Percentiles rank a stretch among this genome's conserved stretches.
Conservation (phyloP, 805 yeast genomes). For the Myxozyma nipponensis region DNA sequence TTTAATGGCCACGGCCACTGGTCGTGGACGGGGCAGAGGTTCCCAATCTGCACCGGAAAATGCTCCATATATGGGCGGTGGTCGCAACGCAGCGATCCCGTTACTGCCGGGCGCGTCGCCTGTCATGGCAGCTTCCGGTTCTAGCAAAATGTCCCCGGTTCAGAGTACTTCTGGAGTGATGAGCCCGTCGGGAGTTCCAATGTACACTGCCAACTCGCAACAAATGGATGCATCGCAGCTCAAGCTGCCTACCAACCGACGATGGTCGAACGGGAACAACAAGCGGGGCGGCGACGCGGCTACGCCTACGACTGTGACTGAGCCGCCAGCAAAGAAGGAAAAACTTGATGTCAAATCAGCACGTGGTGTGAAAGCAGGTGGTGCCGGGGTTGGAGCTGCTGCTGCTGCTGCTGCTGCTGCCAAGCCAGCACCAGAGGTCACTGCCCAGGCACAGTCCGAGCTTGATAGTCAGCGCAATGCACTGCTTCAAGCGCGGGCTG, state of each 20-base stretch:
- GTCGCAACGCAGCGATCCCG: background rate
- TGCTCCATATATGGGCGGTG: background rate
- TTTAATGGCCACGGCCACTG: background rate
- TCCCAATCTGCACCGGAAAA: background rate
- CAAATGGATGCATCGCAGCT: constrained; percentile 20
- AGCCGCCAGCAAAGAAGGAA: constrained; percentile 24
- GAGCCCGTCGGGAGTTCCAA: constrained; percentile 26
- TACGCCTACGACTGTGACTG: constrained; percentile 6
- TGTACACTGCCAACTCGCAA: constrained; percentile 13
- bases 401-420: constrained; percentile 1
- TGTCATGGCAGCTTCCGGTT: background rate
- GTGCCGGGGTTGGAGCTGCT: background rate
- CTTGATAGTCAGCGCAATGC: background rate
- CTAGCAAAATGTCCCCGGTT: constrained; percentile 7
- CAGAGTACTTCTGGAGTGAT: constrained; percentile 1
- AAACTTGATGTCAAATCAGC: constrained; percentile 1
- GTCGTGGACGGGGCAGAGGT: background rate
- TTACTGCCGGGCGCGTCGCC: background rate
- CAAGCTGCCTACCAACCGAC: constrained; percentile 17
- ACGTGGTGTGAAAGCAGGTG: too few relatives aligned
- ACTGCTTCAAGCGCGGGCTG: background rate
- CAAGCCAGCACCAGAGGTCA: constrained; percentile 6
- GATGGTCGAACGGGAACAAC: constrained; percentile 7
- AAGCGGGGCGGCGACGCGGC: background rate
- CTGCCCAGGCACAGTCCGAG: constrained; percentile 10